Evolutionary conservation across 1,139 yeast species (phyloP), one percentile per base, ranked within the genome.

Genomic region (Saccharomycopsis crataegensis): DNA sequence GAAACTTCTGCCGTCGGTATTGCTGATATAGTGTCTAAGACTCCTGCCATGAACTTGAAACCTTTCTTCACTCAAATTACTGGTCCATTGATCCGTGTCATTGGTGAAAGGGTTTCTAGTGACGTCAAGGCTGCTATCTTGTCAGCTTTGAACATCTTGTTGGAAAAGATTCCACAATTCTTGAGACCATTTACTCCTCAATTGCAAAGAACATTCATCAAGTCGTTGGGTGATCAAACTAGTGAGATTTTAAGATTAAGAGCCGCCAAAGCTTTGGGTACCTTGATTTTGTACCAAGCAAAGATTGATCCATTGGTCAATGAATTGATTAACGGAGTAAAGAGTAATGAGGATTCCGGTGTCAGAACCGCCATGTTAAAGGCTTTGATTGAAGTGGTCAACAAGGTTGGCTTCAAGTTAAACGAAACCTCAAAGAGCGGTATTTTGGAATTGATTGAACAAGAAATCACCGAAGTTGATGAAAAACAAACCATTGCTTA

Each of bases 1-100:
- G 98, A 91, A 67, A 72, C 75, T 36, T 80, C 97, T 38, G 98
- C 99, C 0, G 71, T 83, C 63, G 97, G 90, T 58, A 88, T 94
- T 65, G 95, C 96, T 8, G 94, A 86, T 64, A 73, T 93, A 59
- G 86, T 91, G 55, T 87, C 84, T 52, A 83, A 90, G 65, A 88
- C 98, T 0, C 95, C 96, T 40, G 82, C 94, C 6, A 80, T 78
- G 37, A 78, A 79, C 61, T 79, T 94, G 69, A 87, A 83, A 67
- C 89, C 96, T 43, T 87, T 84, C 69, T 96, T 95, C 32, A 93
- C 99, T 9, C 83, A 83, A 46, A 88, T 94, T 60, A 91, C 97
- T 41, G 99, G 99, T 71, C 99, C 99, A 49, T 78, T 94, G 66
- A 94, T 94, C 71, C 89, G 99, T 77, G 96, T 91, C 56, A 88